Conservation (phyloP, 352 stramenopile genomes). For the Phytophthora vignae region DNA sequence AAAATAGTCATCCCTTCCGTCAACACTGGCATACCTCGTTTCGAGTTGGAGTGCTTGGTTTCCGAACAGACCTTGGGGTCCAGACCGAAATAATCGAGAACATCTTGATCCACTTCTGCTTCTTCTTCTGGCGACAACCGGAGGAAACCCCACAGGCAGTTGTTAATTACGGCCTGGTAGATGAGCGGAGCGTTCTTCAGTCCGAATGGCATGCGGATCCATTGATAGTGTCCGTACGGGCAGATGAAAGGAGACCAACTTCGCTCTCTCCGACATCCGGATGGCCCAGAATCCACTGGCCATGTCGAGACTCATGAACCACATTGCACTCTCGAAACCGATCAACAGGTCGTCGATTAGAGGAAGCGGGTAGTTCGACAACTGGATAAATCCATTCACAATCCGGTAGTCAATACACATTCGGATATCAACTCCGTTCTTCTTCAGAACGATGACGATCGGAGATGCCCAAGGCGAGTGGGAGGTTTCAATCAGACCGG, state of each 20-base stretch:
- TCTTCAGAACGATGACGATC: no score
- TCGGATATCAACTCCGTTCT: no score
- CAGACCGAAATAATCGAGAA: background rate
- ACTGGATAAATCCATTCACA: no score
- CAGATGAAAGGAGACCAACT: background rate
- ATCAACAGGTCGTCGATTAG: background rate
- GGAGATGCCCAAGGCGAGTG: no score
- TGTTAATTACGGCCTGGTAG: background rate
- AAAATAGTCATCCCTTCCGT: no score
- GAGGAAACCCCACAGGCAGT: background rate
- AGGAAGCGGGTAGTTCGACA: no score
- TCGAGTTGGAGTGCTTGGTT: no score
- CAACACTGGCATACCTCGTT: no score
- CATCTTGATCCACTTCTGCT: background rate
- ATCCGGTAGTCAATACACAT: no score
- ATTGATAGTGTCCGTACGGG: background rate
- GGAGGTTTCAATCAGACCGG: no score
- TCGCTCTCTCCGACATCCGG: background rate
- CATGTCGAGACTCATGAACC: background rate
- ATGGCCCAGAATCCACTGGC: background rate
- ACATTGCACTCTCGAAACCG: background rate
- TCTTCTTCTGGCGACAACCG: background rate
- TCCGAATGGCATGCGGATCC: background rate
- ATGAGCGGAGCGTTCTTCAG: background rate
- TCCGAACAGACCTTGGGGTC: no score